phyloP scores from a whole-genome alignment of 1,139 yeast species.

The Yamadazyma atmosphaerica region DNA sequence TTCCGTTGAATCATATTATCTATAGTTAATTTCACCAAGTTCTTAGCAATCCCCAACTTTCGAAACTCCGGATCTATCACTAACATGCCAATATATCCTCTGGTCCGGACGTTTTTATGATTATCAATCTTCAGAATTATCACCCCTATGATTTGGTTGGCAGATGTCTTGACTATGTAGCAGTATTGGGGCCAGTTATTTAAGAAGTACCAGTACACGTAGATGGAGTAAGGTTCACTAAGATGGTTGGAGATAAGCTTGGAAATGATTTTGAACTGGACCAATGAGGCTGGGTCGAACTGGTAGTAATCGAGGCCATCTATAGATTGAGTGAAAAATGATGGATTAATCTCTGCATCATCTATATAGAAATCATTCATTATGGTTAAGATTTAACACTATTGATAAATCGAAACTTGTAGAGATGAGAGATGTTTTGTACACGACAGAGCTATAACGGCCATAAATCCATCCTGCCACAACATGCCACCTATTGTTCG shows the following conservation, averaged over 20 bases:
- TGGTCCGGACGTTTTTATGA: conserved; percentile 66
- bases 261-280: conserved; percentile 34
- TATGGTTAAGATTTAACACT: too few species aligned
- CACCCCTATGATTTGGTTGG: conserved; percentile 59
- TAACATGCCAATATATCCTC: conserved; percentile 96
- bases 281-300: conserved; percentile 23
- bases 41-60: conserved; percentile 79
- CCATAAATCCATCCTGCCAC: too few species aligned
- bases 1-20: conserved; percentile 60
- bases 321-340: conserved; percentile 9
- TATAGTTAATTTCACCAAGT: conserved; percentile 62
- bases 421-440: too few species aligned
- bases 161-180: conserved; percentile 30
- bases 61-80: conserved; percentile 75
- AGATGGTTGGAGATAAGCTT: conserved; percentile 35
- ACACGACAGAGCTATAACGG: too few species aligned
- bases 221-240: conserved; percentile 49
- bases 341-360: conserved; percentile 3
- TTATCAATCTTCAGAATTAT: conserved; percentile 82
- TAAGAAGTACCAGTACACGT: conserved; percentile 50
- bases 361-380: neutral
- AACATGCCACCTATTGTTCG: too few species aligned
- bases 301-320: conserved; percentile 21
- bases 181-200: conserved; percentile 51
- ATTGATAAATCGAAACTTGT: too few species aligned